Conservation (phyloP, 1,284 basidiomycete genomes). For the Trichosporon sp. region DNA sequence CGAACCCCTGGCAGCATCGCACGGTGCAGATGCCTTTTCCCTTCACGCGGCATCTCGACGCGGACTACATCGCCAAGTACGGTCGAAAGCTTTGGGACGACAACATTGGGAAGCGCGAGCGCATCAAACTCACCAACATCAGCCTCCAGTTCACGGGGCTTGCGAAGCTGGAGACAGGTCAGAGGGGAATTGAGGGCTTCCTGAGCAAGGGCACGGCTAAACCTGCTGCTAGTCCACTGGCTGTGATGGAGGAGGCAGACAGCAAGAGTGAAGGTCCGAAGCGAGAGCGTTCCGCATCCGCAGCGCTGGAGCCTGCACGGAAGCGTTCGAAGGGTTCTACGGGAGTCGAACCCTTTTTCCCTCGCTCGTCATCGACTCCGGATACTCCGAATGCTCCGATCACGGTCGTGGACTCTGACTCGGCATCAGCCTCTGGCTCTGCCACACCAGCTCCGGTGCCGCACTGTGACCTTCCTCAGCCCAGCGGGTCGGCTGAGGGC, state of each 20-base stretch:
- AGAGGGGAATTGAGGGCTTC: constrained; percentile 81
- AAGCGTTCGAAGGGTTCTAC: neutral
- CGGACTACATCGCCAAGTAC: constrained; percentile 69
- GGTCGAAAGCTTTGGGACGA: constrained; percentile 86
- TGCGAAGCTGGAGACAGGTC: constrained; percentile 70
- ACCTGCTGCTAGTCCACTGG: too few species aligned
- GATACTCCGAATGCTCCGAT: neutral
- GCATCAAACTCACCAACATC: constrained; percentile 62
- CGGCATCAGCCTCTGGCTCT: neutral
- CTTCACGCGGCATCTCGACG: constrained; percentile 63
- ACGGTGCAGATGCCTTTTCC: constrained; percentile 82
- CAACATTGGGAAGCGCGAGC: constrained; percentile 54
- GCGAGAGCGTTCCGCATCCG: neutral
- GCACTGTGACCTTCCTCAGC: too few species aligned
- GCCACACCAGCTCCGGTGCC: neutral
- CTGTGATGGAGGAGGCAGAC: constrained; percentile 11
- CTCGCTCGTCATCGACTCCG: neutral
- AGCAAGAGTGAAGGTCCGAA: neutral
- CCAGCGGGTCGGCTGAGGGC: neutral
- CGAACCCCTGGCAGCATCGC: constrained; percentile 45
- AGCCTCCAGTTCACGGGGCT: constrained; percentile 74
- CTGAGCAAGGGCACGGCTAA: constrained; percentile 47
- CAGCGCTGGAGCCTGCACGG: neutral
- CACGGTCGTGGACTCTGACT: neutral
- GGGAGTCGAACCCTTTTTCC: neutral